Evolutionary conservation across 148 eudicot genomes (phyloP).

Genomic region (Hydrangea macrophylla): DNA sequence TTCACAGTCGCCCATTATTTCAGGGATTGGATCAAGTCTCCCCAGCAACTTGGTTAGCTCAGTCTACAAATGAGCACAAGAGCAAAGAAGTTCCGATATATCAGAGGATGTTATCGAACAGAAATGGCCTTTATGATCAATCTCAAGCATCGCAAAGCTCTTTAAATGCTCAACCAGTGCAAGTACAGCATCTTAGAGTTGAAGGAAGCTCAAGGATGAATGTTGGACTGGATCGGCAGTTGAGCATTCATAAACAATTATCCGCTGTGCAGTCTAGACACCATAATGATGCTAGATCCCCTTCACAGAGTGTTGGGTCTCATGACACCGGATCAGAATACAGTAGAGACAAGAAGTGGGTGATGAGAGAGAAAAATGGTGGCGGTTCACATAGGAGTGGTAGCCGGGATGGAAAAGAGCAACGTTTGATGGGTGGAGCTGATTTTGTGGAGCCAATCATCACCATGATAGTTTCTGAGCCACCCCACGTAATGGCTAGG

Average conservation of each 20-base stretch:
- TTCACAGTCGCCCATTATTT: conserved; percentile 83
- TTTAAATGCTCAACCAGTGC: conserved; percentile 43
- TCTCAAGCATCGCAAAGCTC: conserved; percentile 49
- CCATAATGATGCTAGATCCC: conserved; percentile 44
- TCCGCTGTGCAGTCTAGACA: conserved; percentile 42
- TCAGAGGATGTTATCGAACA: conserved; percentile 40
- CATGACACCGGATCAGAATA: conserved; percentile 56
- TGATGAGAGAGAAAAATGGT: conserved; percentile 44
- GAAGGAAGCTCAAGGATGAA: conserved; percentile 39
- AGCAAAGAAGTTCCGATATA: conserved; percentile 45
- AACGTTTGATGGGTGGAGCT: conserved; percentile 35
- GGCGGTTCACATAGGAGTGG: conserved; percentile 42
- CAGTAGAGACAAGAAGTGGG: conserved; percentile 47
- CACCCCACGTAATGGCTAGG: conserved; percentile 58
- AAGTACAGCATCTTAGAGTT: conserved; percentile 33
- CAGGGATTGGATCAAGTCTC: conserved; percentile 55
- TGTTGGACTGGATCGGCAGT: conserved; percentile 45
- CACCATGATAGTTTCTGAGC: conserved; percentile 68
- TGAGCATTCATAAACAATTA: conserved; percentile 58
- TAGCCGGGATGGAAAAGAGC: conserved; percentile 45
- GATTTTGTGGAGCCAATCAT: conserved; percentile 66
- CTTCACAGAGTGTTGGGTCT: conserved; percentile 64
- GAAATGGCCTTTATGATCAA: conserved; percentile 47
- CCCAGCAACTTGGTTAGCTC: conserved; percentile 55
- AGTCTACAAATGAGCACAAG: conserved; percentile 45